phyloP scores from a whole-genome alignment of 257 asterid species.

The Nicotiana knightiana region DNA sequence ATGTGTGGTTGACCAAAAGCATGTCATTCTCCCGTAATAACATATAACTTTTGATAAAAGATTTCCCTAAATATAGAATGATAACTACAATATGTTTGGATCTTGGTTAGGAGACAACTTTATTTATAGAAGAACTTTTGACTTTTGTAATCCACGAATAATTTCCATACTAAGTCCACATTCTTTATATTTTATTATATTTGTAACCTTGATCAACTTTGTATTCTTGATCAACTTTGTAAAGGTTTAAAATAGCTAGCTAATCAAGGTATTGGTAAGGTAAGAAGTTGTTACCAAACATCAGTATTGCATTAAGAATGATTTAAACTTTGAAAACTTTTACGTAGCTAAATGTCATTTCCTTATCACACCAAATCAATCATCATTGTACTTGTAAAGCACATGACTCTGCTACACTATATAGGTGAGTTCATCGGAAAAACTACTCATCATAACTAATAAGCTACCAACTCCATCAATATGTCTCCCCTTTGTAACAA shows the following conservation, averaged over 20 bases:
- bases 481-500: background rate
- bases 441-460: slow-evolving; percentile 27
- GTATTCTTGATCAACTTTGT: background rate
- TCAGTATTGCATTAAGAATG: background rate
- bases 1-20: slow-evolving; percentile 16
- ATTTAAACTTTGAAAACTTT: background rate
- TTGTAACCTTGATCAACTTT: background rate
- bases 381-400: background rate
- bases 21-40: background rate
- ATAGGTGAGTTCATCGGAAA: background rate
- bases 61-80: background rate
- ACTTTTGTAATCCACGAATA: background rate
- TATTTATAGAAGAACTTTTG: background rate
- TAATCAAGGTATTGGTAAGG: background rate
- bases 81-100: background rate
- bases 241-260: background rate
- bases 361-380: background rate
- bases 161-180: background rate
- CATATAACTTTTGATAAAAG: background rate
- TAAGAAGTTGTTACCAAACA: background rate
- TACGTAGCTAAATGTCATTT: background rate
- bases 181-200: background rate
- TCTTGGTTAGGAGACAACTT: background rate
- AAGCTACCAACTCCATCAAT: slow-evolving; percentile 50
- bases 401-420: slow-evolving; percentile 13